A percentile compares a stretch with the other conserved stretches of the same genome.
Evolutionary conservation across 106 monocot species (phyloP).

Genomic region (Vanilla planifolia): DNA sequence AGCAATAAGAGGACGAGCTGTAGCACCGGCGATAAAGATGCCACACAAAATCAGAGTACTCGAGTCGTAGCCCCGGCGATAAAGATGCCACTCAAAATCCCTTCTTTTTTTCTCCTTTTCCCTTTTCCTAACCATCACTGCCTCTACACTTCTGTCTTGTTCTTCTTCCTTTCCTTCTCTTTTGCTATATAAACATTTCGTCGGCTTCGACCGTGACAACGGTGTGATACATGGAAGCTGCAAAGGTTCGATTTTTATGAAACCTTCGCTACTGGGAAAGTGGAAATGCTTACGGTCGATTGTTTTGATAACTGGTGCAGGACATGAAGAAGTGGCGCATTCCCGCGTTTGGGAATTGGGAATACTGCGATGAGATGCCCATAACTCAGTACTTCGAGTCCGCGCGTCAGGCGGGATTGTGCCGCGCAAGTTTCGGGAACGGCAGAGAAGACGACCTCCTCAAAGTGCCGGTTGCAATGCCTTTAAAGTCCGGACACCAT

Average conservation of each 20-base stretch:
- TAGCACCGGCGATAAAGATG: neutral
- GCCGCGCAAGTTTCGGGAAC: neutral
- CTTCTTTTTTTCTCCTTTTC: too few relatives aligned
- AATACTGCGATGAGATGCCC: conserved; percentile 21
- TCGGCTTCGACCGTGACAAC: neutral
- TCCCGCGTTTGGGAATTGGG: conserved; percentile 30
- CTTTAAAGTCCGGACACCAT: neutral
- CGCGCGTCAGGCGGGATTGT: conserved; percentile 22
- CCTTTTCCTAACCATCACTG: neutral
- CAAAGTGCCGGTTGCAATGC: conserved; percentile 12
- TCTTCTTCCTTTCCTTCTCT: neutral
- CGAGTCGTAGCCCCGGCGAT: neutral
- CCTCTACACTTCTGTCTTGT: neutral
- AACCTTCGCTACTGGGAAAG: neutral
- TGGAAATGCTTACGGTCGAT: too few relatives aligned
- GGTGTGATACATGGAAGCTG: conserved; percentile 9
- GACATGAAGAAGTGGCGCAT: conserved; percentile 17
- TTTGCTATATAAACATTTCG: too few relatives aligned
- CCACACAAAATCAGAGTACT: neutral
- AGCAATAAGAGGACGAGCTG: neutral
- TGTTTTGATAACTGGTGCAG: neutral
- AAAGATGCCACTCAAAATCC: neutral
- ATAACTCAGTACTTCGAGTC: conserved; percentile 27
- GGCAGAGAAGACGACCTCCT: conserved; percentile 11
- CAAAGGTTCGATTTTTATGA: neutral